Percentiles rank a stretch among this genome's conserved stretches.
phyloP scores from a whole-genome alignment of 306 rosid genomes.

The Quercus agrifolia region DNA sequence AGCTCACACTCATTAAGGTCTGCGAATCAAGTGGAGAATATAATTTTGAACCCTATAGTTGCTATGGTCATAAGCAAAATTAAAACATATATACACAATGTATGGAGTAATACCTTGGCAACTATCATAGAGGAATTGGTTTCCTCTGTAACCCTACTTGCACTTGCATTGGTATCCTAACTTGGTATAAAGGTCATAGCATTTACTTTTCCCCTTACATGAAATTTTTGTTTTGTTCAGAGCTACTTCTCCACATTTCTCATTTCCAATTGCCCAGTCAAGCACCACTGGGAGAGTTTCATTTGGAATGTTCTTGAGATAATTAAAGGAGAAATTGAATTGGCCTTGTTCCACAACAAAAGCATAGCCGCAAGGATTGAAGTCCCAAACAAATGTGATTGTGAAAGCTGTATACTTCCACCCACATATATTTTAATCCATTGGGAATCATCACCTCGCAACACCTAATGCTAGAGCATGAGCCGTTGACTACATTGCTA shows the following conservation, averaged over 20 bases:
- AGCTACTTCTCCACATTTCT: not conserved
- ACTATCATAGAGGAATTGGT: slow-evolving; percentile 21
- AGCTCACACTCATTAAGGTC: not conserved
- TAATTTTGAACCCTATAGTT: too few relatives aligned
- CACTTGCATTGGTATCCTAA: slow-evolving; percentile 24
- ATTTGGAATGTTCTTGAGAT: too few relatives aligned
- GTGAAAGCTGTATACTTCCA: too few relatives aligned
- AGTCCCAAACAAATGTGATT: too few relatives aligned
- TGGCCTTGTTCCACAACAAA: too few relatives aligned
- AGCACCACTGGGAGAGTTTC: not conserved
- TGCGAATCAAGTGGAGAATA: not conserved
- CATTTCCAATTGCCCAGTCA: slow-evolving; percentile 18
- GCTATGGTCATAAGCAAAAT: too few relatives aligned
- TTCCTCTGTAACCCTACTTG: slow-evolving; percentile 21
- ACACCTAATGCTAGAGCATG: too few relatives aligned
- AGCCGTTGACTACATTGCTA: too few relatives aligned
- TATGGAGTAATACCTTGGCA: not conserved
- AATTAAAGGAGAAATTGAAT: too few relatives aligned
- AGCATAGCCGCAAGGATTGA: too few relatives aligned
- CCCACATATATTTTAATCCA: too few relatives aligned
- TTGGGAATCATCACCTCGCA: too few relatives aligned
- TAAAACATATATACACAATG: not conserved
- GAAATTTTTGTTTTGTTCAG: not conserved
- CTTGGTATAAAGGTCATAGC: not conserved
- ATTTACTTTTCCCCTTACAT: not conserved